Percentiles rank a stretch among this genome's conserved stretches.
Evolutionary conservation across 2,329 filamentous ascomycete species (phyloP).

Genomic region (Colletotrichum higginsianum): DNA sequence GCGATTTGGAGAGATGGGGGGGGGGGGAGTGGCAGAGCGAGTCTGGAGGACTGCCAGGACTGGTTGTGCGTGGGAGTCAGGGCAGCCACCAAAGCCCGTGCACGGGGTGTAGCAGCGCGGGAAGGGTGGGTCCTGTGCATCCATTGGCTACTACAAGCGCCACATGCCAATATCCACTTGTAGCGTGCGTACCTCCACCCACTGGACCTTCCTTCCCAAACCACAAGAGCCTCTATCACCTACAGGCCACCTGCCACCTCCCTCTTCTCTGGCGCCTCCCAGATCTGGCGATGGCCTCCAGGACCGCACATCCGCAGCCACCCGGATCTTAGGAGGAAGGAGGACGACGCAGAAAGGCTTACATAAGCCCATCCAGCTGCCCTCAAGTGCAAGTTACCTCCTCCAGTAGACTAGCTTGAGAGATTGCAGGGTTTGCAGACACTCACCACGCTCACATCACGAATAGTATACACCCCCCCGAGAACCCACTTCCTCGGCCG

Average conservation of each 20-base stretch:
- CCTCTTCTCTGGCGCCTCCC: not conserved
- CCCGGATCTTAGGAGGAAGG: not conserved
- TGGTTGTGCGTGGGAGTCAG: too few relatives aligned
- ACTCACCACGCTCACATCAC: too few relatives aligned
- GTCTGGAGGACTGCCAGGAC: too few relatives aligned
- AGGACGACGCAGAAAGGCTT: not conserved
- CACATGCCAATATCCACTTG: not conserved
- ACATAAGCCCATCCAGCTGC: not conserved
- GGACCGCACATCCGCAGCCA: slow-evolving; percentile 1
- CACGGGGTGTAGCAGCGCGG: not conserved
- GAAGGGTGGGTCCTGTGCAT: not conserved
- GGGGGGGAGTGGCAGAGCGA: too few relatives aligned
- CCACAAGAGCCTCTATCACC: too few relatives aligned
- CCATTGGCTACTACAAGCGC: not conserved
- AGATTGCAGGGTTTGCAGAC: too few relatives aligned
- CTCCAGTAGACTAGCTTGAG: not conserved
- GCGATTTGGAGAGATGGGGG: not conserved
- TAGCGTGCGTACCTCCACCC: not conserved
- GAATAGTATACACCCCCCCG: not conserved
- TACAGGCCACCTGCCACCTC: not conserved
- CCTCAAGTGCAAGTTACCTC: not conserved
- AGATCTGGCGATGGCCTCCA: slow-evolving; percentile 3
- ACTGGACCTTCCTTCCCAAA: too few relatives aligned
- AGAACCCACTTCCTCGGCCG: not conserved
- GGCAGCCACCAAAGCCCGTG: not conserved